Base-by-base conservation (phyloP, 495 filamentous ascomycete species). In the Lasiosphaeria ovina region DNA sequence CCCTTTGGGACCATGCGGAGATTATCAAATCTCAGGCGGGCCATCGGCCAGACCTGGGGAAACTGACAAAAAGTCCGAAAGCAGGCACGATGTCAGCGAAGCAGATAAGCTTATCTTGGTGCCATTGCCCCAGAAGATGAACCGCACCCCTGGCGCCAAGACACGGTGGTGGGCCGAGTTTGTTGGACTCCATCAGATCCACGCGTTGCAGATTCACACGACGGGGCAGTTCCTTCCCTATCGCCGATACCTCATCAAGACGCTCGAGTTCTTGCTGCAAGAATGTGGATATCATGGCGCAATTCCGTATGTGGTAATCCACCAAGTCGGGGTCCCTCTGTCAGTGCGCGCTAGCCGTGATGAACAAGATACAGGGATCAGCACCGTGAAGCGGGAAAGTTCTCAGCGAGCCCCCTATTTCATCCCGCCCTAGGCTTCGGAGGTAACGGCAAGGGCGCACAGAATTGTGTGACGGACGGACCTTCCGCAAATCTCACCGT, bases 241-340 rank as follows among this genome's bases (percentile, higher is more conserved):
- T 71, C 81, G 83, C 65, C 69, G 81, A 48, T 80, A 79, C 55
- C 77, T 78, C 49, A 31, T 80, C 6, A 62, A 68, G 12, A 61
- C 74, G 6, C 78, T 78, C 50, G 80, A 80, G 58, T 70, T 72
- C 9, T 57, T 76, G 1, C 62, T 85, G 38, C 63, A 71, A 3
- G 74, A 76, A 51, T 83, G 79, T 58, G 68, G 68, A 32, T 84
- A 79, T 62, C 65, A 53, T 14, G 78, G 77, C 9, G 64, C 67
- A 10, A 66, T 81, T 32, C 77, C 81, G 54, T 57, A 17, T 12
- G 44, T 51, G 4, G 3, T 10, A 17, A 33, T 33, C 11, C 16
- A 5, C 6, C 38, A 6, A 40, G n/a, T n/a, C n/a, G n/a, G n/a
- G n/a, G n/a, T n/a, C n/a, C n/a, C n/a, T n/a, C n/a, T n/a, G n/a